Base-by-base conservation (phyloP, 2,329 filamentous ascomycete species). In the Aspergillus pseudotamarii region DNA sequence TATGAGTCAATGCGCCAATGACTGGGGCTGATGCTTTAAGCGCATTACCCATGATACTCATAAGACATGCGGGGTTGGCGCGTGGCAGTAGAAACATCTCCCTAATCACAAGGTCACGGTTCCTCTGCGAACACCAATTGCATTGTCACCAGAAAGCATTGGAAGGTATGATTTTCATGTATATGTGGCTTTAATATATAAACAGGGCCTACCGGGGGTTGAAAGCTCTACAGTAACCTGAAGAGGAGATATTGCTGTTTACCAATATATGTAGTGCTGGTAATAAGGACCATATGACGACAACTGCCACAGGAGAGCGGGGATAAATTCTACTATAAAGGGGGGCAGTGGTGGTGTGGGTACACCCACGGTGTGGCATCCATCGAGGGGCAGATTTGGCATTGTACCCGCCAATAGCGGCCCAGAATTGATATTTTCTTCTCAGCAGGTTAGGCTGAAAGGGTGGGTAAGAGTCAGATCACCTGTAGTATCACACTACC, bases 1-100 rank as follows among this genome's bases (percentile, higher is more conserved):
- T 69, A 69, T 71, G 69, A 71, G 68, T 71, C 69, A 70, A 66
- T 62, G 65, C 66, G 64, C 64, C 60, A 63, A 64, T 71, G 58
- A 59, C 61, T 58, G 59, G 62, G 61, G 50, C 62, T 67, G 62
- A 62, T 53, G 58, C 61, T 63, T 60, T 65, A 66, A 59, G 50
- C 48, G 62, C 43, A 30, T 56, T 26, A 60, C 63, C 59, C 63
- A 61, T 61, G 64, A 65, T 64, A 62, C 64, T 69, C 63, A 68
- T 62, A 57, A 64, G 63, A 68, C 67, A 46, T 71, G 69, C 69
- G 69, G 69, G 69, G 69, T 67, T 68, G 62, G 66, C 63, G 68
- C 65, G 65, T 69, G 68, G 68, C 65, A 63, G 61, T 64, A 64
- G 57, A 59, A 55, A 57, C 60, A 55, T 43, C 36, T 14, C 61